These are phyloP conservation scores for Eragrostis nindensis DNA, from an alignment of 176 grass and related monocot species.

Conservation along the genomic window DNA sequence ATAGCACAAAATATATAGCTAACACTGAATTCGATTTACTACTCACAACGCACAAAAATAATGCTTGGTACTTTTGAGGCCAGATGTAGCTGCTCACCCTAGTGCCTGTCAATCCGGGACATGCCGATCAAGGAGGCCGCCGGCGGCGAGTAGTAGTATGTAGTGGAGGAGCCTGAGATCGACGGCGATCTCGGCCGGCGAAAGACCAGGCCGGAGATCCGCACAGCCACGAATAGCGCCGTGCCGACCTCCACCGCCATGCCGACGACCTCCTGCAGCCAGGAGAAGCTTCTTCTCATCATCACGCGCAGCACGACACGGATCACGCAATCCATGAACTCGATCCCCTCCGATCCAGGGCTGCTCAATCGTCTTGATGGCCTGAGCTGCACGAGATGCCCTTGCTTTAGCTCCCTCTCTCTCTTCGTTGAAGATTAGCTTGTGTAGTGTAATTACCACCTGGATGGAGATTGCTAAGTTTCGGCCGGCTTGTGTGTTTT, in stretches of 20 bases:
- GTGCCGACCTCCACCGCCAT: conserved; percentile 47
- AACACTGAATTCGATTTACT: conserved; percentile 17
- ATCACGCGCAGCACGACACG: conserved; percentile 54
- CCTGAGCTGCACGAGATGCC: background rate
- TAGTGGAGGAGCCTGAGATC: background rate
- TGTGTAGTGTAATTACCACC: background rate
- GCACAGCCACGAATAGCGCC: conserved; percentile 36
- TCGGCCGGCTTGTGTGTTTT: background rate
- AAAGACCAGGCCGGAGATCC: conserved; percentile 53
- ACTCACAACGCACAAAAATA: background rate
- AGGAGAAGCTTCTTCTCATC: conserved; percentile 69
- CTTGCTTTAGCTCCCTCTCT: background rate
- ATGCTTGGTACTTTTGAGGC: background rate
- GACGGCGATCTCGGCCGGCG: background rate
- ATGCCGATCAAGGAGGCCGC: conserved; percentile 50
- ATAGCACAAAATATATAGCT: background rate
- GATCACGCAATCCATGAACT: conserved; percentile 38
- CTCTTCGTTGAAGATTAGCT: background rate
- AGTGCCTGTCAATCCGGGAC: conserved; percentile 57
- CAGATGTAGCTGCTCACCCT: conserved; percentile 12
- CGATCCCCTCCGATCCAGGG: background rate
- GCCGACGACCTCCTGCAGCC: conserved; percentile 47
- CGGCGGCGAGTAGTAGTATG: conserved; percentile 49
- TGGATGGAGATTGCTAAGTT: background rate
- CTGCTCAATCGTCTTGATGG: background rate